Conservation (phyloP, 306 rosid genomes). For the Begonia masoniana region DNA sequence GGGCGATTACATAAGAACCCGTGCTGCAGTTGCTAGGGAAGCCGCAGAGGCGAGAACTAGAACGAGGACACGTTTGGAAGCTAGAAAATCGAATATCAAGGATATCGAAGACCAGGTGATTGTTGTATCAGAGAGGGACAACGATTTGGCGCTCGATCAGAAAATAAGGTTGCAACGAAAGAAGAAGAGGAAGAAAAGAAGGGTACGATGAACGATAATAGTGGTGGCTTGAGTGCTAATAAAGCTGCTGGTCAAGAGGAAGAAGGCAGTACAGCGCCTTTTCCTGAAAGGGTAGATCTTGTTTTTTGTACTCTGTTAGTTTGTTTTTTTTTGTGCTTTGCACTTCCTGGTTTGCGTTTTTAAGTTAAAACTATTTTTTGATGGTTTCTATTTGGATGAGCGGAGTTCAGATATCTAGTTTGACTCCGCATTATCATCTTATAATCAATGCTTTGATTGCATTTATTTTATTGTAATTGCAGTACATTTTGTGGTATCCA, state of each 20-base stretch:
- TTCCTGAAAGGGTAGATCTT: slow-evolving; percentile 66
- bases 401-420: no score
- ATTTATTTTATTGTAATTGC: not conserved
- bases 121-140: slow-evolving; percentile 41
- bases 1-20: slow-evolving; percentile 46
- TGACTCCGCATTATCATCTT: no score
- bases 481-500: slow-evolving; percentile 4
- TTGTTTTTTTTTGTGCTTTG: not conserved
- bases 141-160: slow-evolving; percentile 19
- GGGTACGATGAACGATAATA: slow-evolving; percentile 66
- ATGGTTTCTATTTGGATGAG: no score
- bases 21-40: slow-evolving; percentile 65
- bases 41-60: slow-evolving; percentile 32
- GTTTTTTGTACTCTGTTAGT: not conserved
- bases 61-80: slow-evolving; percentile 53
- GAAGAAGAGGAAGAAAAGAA: slow-evolving; percentile 14
- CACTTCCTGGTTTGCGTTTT: not conserved
- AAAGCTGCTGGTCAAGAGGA: slow-evolving; percentile 69
- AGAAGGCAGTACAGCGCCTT: slow-evolving; percentile 71
- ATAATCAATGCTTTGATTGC: no score
- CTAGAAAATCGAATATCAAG: slow-evolving; percentile 24
- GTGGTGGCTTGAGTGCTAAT: slow-evolving; percentile 85
- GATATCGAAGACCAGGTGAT: slow-evolving; percentile 25
- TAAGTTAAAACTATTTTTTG: no score
- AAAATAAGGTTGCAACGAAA: slow-evolving; percentile 8